Base-by-base conservation (phyloP, 306 rosid species). In the Rosa persica region DNA sequence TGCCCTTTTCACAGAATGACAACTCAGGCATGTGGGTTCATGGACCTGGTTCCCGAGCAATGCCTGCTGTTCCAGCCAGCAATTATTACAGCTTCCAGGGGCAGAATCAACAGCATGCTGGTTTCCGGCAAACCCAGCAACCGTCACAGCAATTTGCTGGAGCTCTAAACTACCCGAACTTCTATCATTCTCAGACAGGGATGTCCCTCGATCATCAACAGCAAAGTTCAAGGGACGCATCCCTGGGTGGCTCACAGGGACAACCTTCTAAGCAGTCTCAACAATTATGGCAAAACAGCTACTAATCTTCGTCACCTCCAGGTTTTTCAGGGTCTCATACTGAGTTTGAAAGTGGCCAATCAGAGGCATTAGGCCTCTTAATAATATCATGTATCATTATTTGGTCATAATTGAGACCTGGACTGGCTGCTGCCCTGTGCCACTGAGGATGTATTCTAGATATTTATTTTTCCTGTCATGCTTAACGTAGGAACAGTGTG, bases 1-100 rank as follows among this genome's bases (percentile, higher is more conserved):
- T 71, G 12, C 61, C 36, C 0, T 1, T 83, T 3, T 79, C 69
- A 67, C 89, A 96, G 98, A 93, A 87, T 76, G 99, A 96, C 70
- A 96, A 93, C 84, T 88, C 97, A 27, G 89, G 89, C 2, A 93
- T 96, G 98, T 96, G 99, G 99, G 88, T 96, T 82, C 98, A 90
- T 0, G 99, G 98, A 60, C 98, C 93, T 55, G 96, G 97, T 72
- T 96, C 99, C 23, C 88, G 98, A 83, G 91, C 97, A 16, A 88
- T 93, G 89, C 83, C 98, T 12, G 91, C 91, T 17, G 92, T 92
- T 83, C 98, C 98, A 36, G 90, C 90, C 39, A 93, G 77, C 87
- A 89, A 86, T 5, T 96, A 93, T 77, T 93, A 96, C 91, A 83
- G 86, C 80, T 90, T 93, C 83, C 99, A 96, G 83, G 99, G 97